Evolutionary conservation across 148 eudicot species (phyloP), one percentile per base, ranked within the genome.

Genomic region (Rheum nobile): DNA sequence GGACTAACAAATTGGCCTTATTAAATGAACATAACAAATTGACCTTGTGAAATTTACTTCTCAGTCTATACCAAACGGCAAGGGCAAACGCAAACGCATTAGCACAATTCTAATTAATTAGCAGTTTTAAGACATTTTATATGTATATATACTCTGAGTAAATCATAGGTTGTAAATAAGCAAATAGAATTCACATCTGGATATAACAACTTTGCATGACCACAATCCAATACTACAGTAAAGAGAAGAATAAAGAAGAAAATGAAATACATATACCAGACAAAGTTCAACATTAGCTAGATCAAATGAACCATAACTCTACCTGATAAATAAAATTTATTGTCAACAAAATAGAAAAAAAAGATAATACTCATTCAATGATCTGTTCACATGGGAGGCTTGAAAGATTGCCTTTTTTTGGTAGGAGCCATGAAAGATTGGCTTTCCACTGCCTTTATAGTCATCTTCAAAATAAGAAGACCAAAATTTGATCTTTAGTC

Each of bases 391-490:
- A 61, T 61, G 67, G 67, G 67, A 28, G 67, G 67, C 67, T 61
- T 61, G 69, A 52, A 68, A 55, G 55, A 35, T 44, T 48, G 42
- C 46, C 55, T 67, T 75, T 72, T 71, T 77, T 77, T 38, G n/a
- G 67, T 38, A 21, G 55, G 82, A 80, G 79, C 55, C 75, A 78
- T 72, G 67, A 35, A 70, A 61, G 71, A 79, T 42, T 70, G 79
- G 75, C 77, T 81, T 41, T 72, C 19, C 67, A 61, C 35, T 29
- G 48, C 79, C 84, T 72, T 74, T 77, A 50, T 28, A n/a, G 67
- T 68, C 68, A 44, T 46, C 46, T 54, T 74, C 65, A 37, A 35
- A 77, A 65, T 47, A 46, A 71, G 80, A 75, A 71, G 80, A 77
- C 50, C 50, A 28, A 50, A 61, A 71, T 67, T 78, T 72, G 76